phyloP scores from a whole-genome alignment of 2,329 filamentous ascomycete genomes.

The Dichotomopilus funicola region DNA sequence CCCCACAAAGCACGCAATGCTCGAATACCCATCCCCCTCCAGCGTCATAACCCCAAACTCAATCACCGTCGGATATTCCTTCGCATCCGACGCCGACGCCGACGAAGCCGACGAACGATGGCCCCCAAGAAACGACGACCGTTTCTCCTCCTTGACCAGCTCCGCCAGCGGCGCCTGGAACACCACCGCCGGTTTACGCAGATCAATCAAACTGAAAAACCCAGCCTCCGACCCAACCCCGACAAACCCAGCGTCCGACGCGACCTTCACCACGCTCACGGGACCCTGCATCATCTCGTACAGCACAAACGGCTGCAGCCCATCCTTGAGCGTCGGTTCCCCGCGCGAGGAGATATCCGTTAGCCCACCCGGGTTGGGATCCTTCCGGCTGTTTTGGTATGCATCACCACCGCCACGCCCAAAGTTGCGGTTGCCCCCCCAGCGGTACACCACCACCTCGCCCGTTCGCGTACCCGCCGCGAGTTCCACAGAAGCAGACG shows the following conservation, averaged over 20 bases:
- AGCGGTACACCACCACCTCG: slow-evolving; percentile 82
- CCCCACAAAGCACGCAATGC: slow-evolving; percentile 85
- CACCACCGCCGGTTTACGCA: slow-evolving; percentile 81
- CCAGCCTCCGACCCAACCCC: slow-evolving; percentile 81
- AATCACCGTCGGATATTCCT: slow-evolving; percentile 68
- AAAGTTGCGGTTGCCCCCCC: slow-evolving; percentile 71
- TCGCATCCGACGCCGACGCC: not conserved
- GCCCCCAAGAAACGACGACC: slow-evolving; percentile 61
- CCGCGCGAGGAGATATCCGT: slow-evolving; percentile 67
- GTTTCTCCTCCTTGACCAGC: slow-evolving; percentile 69
- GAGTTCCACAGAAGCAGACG: slow-evolving; percentile 65
- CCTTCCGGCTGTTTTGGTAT: slow-evolving; percentile 19
- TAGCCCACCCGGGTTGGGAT: slow-evolving; percentile 60
- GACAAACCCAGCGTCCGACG: slow-evolving; percentile 86
- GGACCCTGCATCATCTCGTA: slow-evolving; percentile 79
- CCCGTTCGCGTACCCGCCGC: slow-evolving; percentile 74
- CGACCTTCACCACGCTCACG: slow-evolving; percentile 67
- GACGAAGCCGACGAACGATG: slow-evolving; percentile 38
- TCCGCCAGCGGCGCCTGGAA: slow-evolving; percentile 67
- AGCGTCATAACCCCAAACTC: slow-evolving; percentile 92
- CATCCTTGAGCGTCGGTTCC: slow-evolving; percentile 66
- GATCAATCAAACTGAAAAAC: slow-evolving; percentile 72
- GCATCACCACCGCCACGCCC: slow-evolving; percentile 48
- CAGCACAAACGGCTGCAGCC: slow-evolving; percentile 62
- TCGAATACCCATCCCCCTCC: slow-evolving; percentile 92